Conservation (phyloP, 1,284 basidiomycete genomes). For the Flammula alnicola region DNA sequence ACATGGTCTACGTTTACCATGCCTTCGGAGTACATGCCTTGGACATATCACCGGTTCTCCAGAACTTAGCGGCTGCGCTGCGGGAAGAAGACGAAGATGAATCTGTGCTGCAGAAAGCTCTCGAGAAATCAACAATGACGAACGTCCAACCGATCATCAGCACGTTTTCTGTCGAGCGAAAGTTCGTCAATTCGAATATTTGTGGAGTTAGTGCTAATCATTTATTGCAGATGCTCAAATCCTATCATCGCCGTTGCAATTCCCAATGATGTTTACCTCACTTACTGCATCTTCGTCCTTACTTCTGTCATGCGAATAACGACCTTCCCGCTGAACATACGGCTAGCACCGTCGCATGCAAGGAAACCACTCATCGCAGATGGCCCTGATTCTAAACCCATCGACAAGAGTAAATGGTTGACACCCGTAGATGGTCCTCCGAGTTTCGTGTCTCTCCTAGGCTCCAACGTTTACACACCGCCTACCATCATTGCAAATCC, state of each 20-base stretch:
- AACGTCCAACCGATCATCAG: conserved; percentile 68
- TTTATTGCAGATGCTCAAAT: conserved; percentile 60
- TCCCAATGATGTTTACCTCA: conserved; percentile 88
- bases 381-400: conserved; percentile 12
- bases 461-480: conserved; percentile 57
- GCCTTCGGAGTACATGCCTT: conserved; percentile 87
- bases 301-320: conserved; percentile 78
- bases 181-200: conserved; percentile 49
- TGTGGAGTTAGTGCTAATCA: conserved; percentile 13
- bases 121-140: conserved; percentile 55
- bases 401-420: conserved; percentile 39
- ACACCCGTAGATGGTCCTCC: conserved; percentile 50
- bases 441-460: conserved; percentile 68
- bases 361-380: conserved; percentile 14
- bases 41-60: conserved; percentile 68
- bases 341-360: conserved; percentile 44
- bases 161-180: conserved; percentile 73
- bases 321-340: conserved; percentile 68
- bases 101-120: conserved; percentile 43
- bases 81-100: conserved; percentile 57
- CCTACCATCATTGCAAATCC: conserved; percentile 52
- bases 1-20: conserved; percentile 88
- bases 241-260: conserved; percentile 73
- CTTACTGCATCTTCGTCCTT: conserved; percentile 86
- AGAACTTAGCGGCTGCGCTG: conserved; percentile 57